These are phyloP conservation scores for Pleurotus tuber-regium DNA, from an alignment of 768 basidiomycete species.

Conservation along the genomic window DNA sequence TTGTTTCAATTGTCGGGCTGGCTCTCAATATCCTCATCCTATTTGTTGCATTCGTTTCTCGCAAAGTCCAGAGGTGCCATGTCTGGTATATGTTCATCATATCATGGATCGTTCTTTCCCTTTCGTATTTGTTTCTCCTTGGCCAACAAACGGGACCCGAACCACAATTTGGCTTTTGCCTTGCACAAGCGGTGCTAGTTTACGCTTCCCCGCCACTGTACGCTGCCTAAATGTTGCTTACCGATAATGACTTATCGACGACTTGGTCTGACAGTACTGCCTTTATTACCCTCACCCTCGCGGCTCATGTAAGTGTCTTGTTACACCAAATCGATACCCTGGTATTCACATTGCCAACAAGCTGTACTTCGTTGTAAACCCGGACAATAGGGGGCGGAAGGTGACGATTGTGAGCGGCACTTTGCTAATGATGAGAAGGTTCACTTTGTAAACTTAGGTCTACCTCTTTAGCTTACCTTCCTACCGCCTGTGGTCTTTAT, in stretches of 20 bases:
- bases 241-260: neutral
- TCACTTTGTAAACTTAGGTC: no score
- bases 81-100: conserved; percentile 11
- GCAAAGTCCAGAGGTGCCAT: neutral
- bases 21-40: conserved; percentile 3
- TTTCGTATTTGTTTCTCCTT: conserved; percentile 5
- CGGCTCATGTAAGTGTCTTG: neutral
- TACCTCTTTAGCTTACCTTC: neutral
- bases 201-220: conserved; percentile 5
- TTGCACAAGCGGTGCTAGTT: conserved; percentile 1
- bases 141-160: conserved; percentile 6
- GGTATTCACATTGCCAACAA: neutral
- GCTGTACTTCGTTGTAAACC: neutral
- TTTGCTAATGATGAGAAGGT: no score
- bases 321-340: no score
- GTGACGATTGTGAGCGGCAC: no score
- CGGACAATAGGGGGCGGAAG: no score
- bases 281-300: neutral
- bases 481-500: neutral
- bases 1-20: conserved; percentile 1
- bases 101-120: conserved; percentile 8
- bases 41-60: neutral
- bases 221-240: neutral
- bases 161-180: neutral
- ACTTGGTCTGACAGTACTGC: neutral